Evolutionary conservation across 2,329 filamentous ascomycete genomes (phyloP), one percentile per base, ranked within the genome.

Genomic region (Herpotrichia juniperi): DNA sequence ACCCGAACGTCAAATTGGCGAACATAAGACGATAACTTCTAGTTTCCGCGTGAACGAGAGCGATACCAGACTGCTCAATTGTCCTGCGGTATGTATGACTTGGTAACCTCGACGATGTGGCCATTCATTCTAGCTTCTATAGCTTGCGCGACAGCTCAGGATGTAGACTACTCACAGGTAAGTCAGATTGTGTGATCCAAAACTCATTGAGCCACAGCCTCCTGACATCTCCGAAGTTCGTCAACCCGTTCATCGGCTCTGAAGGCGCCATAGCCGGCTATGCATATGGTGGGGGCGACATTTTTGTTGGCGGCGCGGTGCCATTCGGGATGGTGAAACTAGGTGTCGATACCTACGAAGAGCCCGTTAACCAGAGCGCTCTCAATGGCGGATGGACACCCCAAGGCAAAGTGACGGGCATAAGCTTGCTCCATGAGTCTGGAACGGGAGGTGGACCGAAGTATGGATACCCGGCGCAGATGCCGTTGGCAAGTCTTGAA

Each of bases 221-320:
- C 16, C 12, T 22, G 12, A 40, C 12, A 24, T 72, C 67, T 42
- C 46, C 68, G 22, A 64, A 69, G 45, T 73, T 64, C 26, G 78
- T 80, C 8, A 78, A 80, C 50, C 70, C 75, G 1, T 74, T 80
- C 39, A 79, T 80, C 17, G 78, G 78, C 6, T 77, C 77, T 1
- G 77, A 79, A 56, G 78, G 78, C 7, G 74, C 75, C 0, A 75
- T 73, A 28, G 58, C 74, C 3, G 77, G 77, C 2, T 71, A 70
- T 42, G 67, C 58, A 52, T 76, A 73, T 56, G 74, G 69, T 9
- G 73, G 74, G 9, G 74, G 74, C 24, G 72, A 76, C 49, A 67
- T 73, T 11, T 76, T 76, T 37, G 71, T 74, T 4, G 74, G 74
- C 8, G 67, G 67, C 4, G 57, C 68, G 6, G 57, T 73, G 6